Conservation (phyloP, 805 yeast genomes). For the Teunomyces cretensis region DNA sequence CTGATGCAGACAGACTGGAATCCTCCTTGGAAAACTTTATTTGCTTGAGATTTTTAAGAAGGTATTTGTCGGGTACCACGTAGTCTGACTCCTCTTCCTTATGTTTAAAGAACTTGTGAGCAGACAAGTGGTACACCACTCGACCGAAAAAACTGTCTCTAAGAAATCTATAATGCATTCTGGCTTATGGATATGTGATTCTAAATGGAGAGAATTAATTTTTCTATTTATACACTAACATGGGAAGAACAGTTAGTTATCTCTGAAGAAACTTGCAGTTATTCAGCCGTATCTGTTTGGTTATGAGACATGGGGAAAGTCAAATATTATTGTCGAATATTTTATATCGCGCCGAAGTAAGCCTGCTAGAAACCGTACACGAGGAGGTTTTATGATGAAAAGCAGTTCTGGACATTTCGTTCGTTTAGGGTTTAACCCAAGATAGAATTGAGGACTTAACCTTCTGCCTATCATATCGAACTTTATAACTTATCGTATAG, state of each 20-base stretch:
- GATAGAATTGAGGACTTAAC: no score
- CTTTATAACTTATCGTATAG: no score
- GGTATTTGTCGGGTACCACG: slow-evolving; percentile 17
- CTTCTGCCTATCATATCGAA: no score
- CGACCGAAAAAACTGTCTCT: slow-evolving; percentile 35
- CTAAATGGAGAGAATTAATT: background rate
- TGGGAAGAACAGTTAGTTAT: background rate
- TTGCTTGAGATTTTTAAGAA: background rate
- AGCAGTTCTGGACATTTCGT: no score
- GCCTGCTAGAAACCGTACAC: no score
- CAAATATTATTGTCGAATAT: background rate
- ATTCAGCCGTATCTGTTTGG: background rate
- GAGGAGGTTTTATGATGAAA: no score
- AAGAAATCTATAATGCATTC: slow-evolving; percentile 18
- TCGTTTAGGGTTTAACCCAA: no score
- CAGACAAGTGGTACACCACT: slow-evolving; percentile 24
- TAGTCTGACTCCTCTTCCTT: slow-evolving; percentile 16
- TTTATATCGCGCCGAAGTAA: background rate
- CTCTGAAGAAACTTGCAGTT: background rate
- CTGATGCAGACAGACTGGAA: background rate
- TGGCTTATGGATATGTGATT: slow-evolving; percentile 7
- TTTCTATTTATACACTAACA: background rate
- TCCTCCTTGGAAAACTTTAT: background rate
- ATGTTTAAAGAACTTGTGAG: slow-evolving; percentile 21
- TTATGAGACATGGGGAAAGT: no score